Conservation (phyloP, 257 asterid species). For the Solanum habrochaites region DNA sequence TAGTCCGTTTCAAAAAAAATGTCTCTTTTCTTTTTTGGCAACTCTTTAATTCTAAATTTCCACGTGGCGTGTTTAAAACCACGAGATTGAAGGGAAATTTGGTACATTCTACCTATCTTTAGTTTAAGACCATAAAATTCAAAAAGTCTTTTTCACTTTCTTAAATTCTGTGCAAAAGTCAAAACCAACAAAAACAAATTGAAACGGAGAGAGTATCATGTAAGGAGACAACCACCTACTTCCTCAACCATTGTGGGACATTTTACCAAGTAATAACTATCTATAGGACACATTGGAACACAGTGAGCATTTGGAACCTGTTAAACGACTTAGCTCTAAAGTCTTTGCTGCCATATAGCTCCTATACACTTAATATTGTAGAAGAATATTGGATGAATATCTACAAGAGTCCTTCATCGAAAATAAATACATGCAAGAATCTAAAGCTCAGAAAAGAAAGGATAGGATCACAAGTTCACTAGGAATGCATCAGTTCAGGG, state of each 20-base stretch:
- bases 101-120: background rate
- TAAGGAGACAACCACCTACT: background rate
- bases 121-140: background rate
- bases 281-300: background rate
- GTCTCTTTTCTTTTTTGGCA: background rate
- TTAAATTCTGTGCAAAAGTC: background rate
- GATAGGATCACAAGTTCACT: background rate
- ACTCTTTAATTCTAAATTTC: background rate
- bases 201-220: background rate
- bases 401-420: background rate
- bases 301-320: background rate
- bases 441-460: background rate
- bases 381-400: background rate
- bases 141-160: background rate
- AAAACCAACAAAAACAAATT: background rate
- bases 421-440: background rate
- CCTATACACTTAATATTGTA: background rate
- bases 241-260: background rate
- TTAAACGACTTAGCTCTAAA: background rate
- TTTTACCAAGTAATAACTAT: background rate
- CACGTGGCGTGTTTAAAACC: background rate
- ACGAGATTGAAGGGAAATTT: background rate
- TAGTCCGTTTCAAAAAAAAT: background rate
- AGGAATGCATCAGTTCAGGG: background rate
- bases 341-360: background rate